Evolutionary conservation across 768 basidiomycete genomes (phyloP).

Genomic region (Arthromyces matolae): DNA sequence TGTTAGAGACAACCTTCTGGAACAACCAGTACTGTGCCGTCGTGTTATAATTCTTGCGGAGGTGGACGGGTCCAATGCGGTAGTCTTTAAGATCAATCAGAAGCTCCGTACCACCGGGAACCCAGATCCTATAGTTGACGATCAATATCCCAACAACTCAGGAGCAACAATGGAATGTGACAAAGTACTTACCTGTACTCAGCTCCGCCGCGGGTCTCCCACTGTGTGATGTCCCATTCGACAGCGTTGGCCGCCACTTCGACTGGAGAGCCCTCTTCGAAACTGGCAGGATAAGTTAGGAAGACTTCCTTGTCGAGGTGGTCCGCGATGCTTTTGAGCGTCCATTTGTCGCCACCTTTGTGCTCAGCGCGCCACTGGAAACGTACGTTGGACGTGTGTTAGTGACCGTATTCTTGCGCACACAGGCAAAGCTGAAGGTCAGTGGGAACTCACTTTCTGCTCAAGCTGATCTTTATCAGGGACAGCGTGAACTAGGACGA

Average conservation of each 20-base stretch:
- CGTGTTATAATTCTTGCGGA: too few species aligned
- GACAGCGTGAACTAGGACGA: not conserved
- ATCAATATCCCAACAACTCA: too few species aligned
- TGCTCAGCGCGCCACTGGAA: not conserved
- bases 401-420: not conserved
- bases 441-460: not conserved
- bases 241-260: not conserved
- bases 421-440: not conserved
- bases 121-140: too few species aligned
- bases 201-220: not conserved
- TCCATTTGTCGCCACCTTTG: not conserved
- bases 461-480: not conserved
- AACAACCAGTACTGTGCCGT: too few species aligned
- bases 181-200: not conserved
- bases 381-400: too few species aligned
- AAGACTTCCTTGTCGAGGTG: not conserved
- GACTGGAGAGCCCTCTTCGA: not conserved
- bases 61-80: too few species aligned
- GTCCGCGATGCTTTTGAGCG: not conserved
- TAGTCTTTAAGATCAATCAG: too few species aligned
- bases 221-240: not conserved
- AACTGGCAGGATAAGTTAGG: not conserved
- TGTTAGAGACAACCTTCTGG: too few species aligned
- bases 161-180: too few species aligned
- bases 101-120: too few species aligned